Evolutionary conservation across 495 filamentous ascomycete species (phyloP), one percentile per base, ranked within the genome.

Genomic region (Hypomontagnella monticulosa): DNA sequence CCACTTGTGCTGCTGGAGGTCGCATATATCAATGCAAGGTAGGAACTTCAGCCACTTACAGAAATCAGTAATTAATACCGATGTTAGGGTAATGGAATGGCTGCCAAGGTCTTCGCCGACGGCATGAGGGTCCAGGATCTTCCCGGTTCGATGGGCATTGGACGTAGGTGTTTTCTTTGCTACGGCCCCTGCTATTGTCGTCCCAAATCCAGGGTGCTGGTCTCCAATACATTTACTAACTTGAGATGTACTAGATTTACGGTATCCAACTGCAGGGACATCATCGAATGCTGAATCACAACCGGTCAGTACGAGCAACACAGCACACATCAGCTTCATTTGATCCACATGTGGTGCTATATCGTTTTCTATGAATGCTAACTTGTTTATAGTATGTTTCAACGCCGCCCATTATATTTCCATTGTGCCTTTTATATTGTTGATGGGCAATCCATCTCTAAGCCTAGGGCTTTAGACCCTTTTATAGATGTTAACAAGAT

Each of bases 251-350:
- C 9, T 34, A 65, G 53, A 95, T 76, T 79, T 95, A 66, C 82
- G 92, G 63, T 95, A 94, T 76, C 91, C 92, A 9, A 94, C 92
- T 6, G 91, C 91, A 16, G 91, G 91, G 30, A 91, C 86, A 77
- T 92, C 88, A 61, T 89, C 90, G 8, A 88, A 85, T 69, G 81
- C 87, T 14, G 88, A 90, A 73, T 85, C 87, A 14, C 88, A 90
- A 76, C 91, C 91, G 4, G 61, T 65, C 6, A 64, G 61, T 64
- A 27, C 23, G 40, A 36, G 7, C 9, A 14, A 6, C 23, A 27
- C 23, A 27, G 16, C 38, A 11, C 20, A 18, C 14, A n/a, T n/a
- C n/a, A n/a, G n/a, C n/a, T n/a, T n/a, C n/a, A n/a, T n/a, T n/a
- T 16, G 32, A 5, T 38, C 48, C 33, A 42, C 23, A 16, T 9